Conservation (phyloP, 345 rosid species). For the Limnanthes douglasii region DNA sequence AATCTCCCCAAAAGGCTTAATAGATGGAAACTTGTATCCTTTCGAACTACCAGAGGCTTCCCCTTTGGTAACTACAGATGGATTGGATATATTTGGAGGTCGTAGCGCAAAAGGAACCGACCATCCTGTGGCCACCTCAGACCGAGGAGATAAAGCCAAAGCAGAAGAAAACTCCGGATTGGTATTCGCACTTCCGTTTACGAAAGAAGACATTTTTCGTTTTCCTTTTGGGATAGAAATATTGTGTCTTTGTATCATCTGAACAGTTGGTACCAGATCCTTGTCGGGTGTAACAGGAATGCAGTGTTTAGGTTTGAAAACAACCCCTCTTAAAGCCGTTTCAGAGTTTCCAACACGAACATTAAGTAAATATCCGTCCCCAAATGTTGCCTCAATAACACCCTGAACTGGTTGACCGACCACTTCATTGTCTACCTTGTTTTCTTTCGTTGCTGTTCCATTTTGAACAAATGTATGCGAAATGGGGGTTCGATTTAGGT, state of each 20-base stretch:
- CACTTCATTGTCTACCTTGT: slow-evolving; percentile 17
- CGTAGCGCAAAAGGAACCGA: slow-evolving; percentile 37
- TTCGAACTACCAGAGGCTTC: too few relatives aligned
- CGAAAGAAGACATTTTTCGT: slow-evolving; percentile 14
- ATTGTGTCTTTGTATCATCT: slow-evolving; percentile 54
- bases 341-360: slow-evolving; percentile 50
- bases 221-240: slow-evolving; percentile 36
- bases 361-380: slow-evolving; percentile 64
- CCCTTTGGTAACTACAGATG: too few relatives aligned
- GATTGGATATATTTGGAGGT: slow-evolving; percentile 22
- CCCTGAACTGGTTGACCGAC: slow-evolving; percentile 69
- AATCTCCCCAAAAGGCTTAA: slow-evolving; percentile 50
- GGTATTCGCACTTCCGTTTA: slow-evolving; percentile 8
- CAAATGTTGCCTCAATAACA: slow-evolving; percentile 51
- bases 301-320: slow-evolving; percentile 59
- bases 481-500: slow-evolving; percentile 16
- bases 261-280: slow-evolving; percentile 59
- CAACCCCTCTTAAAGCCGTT: slow-evolving; percentile 54
- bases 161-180: slow-evolving; percentile 13
- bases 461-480: slow-evolving; percentile 19
- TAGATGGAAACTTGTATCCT: too few relatives aligned
- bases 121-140: slow-evolving; percentile 18
- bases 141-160: slow-evolving; percentile 18
- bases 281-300: slow-evolving; percentile 47
- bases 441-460: slow-evolving; percentile 19